Evolutionary conservation across 1,139 yeast species (phyloP), one percentile per base, ranked within the genome.

Genomic region (Hemisphaericaspora subhashii): DNA sequence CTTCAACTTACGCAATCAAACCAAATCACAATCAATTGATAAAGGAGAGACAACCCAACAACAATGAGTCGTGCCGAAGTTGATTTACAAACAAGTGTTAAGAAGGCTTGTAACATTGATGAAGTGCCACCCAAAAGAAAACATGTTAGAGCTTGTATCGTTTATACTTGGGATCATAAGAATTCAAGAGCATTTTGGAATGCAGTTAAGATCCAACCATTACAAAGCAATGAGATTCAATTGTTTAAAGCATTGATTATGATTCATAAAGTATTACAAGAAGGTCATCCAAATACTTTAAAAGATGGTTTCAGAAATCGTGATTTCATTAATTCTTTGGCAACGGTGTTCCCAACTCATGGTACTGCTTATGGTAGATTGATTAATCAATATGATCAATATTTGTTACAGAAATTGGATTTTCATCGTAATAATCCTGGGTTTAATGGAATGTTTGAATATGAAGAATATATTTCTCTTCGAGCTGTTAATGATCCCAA

Each of bases 41-140:
- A 21, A 21, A 21, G 2, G 11, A 21, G 11, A 21, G 3, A 21
- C 3, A 4, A 15, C 15, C 12, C 9, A 14, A 13, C 4, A 18
- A 38, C 35, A 33, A 72, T 71, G 78, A 70, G 74, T 55, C 68
- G 77, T 45, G 77, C 77, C 15, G 82, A 77, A 41, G 72, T 78
- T 10, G 87, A 82, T 50, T 66, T 83, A 39, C 79, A 79, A 44
- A 76, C 79, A 21, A 78, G 86, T 52, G 80, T 90, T 51, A 83
- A 81, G 58, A 92, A 92, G 67, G 97, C 98, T 0, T 86, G 95
- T 47, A 83, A 84, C 31, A 53, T 77, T 29, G 97, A 89, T 30
- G 97, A 90, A 55, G 78, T 86, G 2, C 96, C 98, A 0, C 97
- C 98, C 1, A 92, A 92, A 60, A 75, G 98, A 53, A 92, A 92